These are phyloP conservation scores for Pseudogymnoascus sp. DNA, from an alignment of 2,329 filamentous ascomycete species.

Conservation along the genomic window DNA sequence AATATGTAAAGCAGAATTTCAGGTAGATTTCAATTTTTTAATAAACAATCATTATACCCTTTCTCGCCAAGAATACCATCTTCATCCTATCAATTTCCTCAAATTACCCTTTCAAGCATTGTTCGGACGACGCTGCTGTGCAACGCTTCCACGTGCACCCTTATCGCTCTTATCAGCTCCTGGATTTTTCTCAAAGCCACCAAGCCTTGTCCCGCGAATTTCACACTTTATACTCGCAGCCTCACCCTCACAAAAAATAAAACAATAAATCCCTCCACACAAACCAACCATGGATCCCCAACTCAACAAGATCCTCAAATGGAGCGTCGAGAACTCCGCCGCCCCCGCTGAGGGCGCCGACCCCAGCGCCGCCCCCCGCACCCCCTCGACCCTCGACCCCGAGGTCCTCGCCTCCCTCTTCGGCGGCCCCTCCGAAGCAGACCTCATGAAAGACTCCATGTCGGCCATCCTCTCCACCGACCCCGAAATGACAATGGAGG, in stretches of 20 bases:
- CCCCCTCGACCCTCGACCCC: constrained; percentile 57
- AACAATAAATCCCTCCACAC: constrained; percentile 2
- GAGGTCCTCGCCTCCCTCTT: constrained; percentile 66
- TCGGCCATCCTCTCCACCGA: constrained; percentile 57
- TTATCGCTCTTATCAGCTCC: constrained; percentile 6
- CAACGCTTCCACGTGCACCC: background rate
- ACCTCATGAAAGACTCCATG: constrained; percentile 85
- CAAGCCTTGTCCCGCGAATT: constrained; percentile 6
- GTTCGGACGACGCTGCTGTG: background rate
- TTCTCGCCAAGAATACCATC: background rate
- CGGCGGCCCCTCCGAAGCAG: constrained; percentile 80
- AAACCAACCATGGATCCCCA: constrained; percentile 22
- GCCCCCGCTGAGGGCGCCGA: constrained; percentile 21
- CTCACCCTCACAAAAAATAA: constrained; percentile 5
- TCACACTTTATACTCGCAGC: background rate
- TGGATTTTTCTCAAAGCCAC: constrained; percentile 4
- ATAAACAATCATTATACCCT: background rate
- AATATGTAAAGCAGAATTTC: constrained; percentile 2
- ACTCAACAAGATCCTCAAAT: constrained; percentile 30
- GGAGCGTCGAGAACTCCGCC: constrained; percentile 50
- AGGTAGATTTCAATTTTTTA: background rate
- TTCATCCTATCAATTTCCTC: background rate
- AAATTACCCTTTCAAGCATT: background rate
- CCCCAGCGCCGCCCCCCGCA: constrained; percentile 21
- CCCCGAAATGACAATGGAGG: constrained; percentile 58